phyloP scores from a whole-genome alignment of 2,329 filamentous ascomycete species.

The Phoma sp. region DNA sequence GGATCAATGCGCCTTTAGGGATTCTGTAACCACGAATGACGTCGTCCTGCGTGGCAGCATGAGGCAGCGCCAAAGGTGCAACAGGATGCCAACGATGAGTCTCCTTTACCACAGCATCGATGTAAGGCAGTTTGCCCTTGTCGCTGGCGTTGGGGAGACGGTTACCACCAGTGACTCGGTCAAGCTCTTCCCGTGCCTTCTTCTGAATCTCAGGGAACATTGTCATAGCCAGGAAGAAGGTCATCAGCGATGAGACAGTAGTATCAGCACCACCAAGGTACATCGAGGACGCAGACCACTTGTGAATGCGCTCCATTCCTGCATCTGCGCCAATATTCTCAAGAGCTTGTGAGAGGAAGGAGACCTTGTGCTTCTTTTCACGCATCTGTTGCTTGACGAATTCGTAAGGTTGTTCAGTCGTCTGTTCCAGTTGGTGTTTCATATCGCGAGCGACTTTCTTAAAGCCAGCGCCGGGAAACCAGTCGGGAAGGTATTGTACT shows the following conservation, averaged over 20 bases:
- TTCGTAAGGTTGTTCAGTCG: constrained; percentile 50
- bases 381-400: constrained; percentile 53
- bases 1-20: constrained; percentile 49
- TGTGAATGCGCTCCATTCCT: constrained; percentile 44
- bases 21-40: constrained; percentile 49
- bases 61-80: constrained; percentile 41
- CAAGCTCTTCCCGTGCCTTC: constrained; percentile 57
- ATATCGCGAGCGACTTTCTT: constrained; percentile 51
- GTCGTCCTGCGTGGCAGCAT: constrained; percentile 44
- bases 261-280: constrained; percentile 56
- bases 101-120: constrained; percentile 44
- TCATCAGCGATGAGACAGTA: constrained; percentile 50
- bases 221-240: constrained; percentile 60
- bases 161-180: constrained; percentile 54
- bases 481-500: constrained; percentile 53
- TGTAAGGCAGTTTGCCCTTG: constrained; percentile 49
- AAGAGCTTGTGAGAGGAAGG: constrained; percentile 51
- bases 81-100: constrained; percentile 54
- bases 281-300: constrained; percentile 53
- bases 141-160: constrained; percentile 58
- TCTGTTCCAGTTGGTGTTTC: constrained; percentile 37
- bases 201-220: constrained; percentile 56
- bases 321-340: constrained; percentile 39
- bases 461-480: constrained; percentile 55
- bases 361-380: constrained; percentile 38